phyloP scores from a whole-genome alignment of 306 rosid genomes.

The Castanopsis chinensis region DNA sequence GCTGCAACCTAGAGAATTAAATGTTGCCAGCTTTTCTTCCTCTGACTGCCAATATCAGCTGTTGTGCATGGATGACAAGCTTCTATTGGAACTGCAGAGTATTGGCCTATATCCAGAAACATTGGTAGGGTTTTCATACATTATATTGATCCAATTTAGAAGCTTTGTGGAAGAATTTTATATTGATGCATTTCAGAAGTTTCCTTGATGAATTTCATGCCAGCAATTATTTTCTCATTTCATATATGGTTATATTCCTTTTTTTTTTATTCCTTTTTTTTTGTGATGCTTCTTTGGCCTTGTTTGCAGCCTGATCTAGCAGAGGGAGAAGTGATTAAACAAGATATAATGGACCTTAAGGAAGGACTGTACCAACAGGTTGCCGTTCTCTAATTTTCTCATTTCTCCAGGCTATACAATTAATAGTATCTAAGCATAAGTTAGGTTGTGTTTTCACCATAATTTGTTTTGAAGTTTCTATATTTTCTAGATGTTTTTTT shows the following conservation, averaged over 20 bases:
- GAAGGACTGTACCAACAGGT: conserved; percentile 70
- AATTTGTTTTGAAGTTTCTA: background rate
- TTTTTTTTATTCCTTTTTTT: background rate
- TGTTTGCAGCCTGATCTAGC: conserved; percentile 73
- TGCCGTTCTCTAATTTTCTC: background rate
- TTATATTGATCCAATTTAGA: conserved; percentile 5
- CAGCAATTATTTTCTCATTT: conserved; percentile 2
- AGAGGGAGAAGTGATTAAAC: conserved; percentile 65
- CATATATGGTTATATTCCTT: background rate
- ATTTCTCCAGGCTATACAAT: background rate
- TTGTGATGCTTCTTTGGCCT: conserved; percentile 26
- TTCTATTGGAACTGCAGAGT: conserved; percentile 84
- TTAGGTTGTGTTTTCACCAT: background rate
- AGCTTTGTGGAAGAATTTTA: conserved; percentile 5
- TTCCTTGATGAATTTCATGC: conserved; percentile 19
- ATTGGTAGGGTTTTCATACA: conserved; percentile 53
- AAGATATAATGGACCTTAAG: conserved; percentile 65
- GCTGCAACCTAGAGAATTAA: conserved; percentile 48
- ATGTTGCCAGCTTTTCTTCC: conserved; percentile 43
- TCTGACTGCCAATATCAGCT: conserved; percentile 68
- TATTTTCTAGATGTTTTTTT: background rate
- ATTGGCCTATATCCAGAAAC: conserved; percentile 77
- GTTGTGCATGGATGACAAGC: conserved; percentile 70
- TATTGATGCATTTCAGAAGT: conserved; percentile 12
- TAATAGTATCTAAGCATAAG: conserved; percentile 3